Conservation (phyloP, 2,329 filamentous ascomycete genomes). For the Akanthomyces muscarius region DNA sequence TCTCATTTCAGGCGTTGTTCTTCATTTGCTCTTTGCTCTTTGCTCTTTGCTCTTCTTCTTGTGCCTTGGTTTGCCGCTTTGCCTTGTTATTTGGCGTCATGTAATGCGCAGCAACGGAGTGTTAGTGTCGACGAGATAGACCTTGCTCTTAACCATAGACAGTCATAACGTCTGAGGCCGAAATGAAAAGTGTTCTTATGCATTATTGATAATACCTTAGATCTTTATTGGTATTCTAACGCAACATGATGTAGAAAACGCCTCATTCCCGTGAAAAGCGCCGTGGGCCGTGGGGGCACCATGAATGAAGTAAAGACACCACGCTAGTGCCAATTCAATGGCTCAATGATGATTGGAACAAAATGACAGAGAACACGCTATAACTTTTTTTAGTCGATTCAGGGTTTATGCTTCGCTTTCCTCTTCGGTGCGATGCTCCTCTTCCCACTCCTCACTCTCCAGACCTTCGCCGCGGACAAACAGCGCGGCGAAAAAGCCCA, state of each 20-base stretch:
- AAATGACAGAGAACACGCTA: background rate
- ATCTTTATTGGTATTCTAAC: background rate
- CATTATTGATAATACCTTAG: background rate
- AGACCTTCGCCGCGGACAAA: slow-evolving; percentile 64
- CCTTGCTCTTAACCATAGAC: background rate
- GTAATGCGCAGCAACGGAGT: background rate
- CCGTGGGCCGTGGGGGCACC: background rate
- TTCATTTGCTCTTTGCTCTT: no score
- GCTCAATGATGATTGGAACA: background rate
- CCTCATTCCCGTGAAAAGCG: background rate
- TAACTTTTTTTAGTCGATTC: background rate
- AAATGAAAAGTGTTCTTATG: background rate
- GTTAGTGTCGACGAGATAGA: background rate
- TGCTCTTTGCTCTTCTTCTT: no score
- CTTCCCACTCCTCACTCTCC: slow-evolving; percentile 55
- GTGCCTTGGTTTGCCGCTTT: no score
- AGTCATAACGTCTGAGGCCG: background rate
- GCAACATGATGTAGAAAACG: background rate
- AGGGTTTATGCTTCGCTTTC: slow-evolving; percentile 5
- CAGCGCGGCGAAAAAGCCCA: slow-evolving; percentile 77
- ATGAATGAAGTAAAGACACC: background rate
- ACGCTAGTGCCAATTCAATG: background rate
- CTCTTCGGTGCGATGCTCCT: slow-evolving; percentile 5
- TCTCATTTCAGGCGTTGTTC: no score
- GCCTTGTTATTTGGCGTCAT: no score